These are phyloP conservation scores for Mortierella sp. DNA, from an alignment of 371 early-diverging fungal genomes.

Conservation along the genomic window DNA sequence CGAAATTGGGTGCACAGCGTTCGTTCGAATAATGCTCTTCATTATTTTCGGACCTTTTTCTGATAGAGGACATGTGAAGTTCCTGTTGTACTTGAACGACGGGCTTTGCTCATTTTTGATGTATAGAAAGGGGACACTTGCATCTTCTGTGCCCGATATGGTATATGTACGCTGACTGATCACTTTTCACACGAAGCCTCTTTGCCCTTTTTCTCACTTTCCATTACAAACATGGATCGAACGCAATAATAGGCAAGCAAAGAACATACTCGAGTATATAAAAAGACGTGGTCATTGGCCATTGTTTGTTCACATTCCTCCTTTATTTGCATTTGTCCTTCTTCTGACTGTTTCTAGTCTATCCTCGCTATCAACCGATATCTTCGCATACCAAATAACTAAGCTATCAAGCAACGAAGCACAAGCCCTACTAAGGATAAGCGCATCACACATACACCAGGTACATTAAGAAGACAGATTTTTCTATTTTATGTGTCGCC, in stretches of 20 bases:
- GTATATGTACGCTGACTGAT: conserved; percentile 10
- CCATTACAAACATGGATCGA: conserved; percentile 1
- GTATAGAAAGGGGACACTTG: not conserved
- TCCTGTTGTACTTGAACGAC: not conserved
- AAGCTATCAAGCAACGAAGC: not conserved
- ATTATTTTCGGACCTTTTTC: conserved; percentile 6
- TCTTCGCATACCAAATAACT: no score
- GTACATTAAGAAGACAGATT: conserved; percentile 3
- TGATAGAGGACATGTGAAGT: not conserved
- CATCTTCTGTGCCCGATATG: not conserved
- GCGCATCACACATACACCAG: not conserved
- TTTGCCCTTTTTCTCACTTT: not conserved
- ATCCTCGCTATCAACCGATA: not conserved
- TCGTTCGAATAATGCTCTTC: not conserved
- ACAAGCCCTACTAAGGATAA: not conserved
- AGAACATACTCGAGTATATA: not conserved
- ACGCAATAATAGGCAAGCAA: not conserved
- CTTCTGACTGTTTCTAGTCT: not conserved
- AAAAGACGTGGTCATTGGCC: not conserved
- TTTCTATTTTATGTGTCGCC: conserved; percentile 1
- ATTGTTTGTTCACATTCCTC: not conserved
- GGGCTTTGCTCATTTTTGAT: not conserved
- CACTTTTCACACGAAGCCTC: conserved; percentile 12
- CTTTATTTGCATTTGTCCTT: not conserved
- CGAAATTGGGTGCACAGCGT: conserved; percentile 4